Evolutionary conservation across 140 eudicot species (phyloP), one percentile per base, ranked within the genome.

Genomic region (Stevia rebaudiana): DNA sequence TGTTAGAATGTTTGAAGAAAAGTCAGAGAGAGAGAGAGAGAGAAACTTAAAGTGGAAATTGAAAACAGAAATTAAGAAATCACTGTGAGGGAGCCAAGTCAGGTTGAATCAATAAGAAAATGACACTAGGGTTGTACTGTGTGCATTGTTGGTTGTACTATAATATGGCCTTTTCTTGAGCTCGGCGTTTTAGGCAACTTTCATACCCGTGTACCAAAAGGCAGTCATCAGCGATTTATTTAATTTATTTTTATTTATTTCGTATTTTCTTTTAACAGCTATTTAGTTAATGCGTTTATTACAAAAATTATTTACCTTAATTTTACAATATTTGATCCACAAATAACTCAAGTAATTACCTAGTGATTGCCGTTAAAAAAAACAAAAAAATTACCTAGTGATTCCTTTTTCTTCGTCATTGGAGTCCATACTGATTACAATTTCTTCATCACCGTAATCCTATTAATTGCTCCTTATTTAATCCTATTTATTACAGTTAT

Each of bases 21-120:
- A 74, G 79, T 59, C 65, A 56, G 63, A 56, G 63, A 56, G 42
- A 56, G 21, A 31, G 63, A 56, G 63, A 30, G 21, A 57, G 11
- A 3, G 54, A 43, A n/a, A n/a, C n/a, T 28, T 28, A 4, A 17
- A 58, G 49, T 44, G 67, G 66, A 73, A 73, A 21, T 52, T 12
- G 43, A 55, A 72, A 72, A 24, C 28, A 36, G 23, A 19, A 42
- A 73, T 43, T 73, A 54, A 67, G 31, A 47, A 65, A 66, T 66
- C 57, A 74, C 50, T 59, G 65, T 17, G 67, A 67, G 79, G 79
- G 79, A 61, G 75, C 70, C 79, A 74, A 74, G 74, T 74, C 40
- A 74, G 70, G 79, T 59, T 67, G 56, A 73, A 73, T 74, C 33
- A 74, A 59, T 74, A 18, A 6, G 3, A 37, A n/a, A 61, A 48